Conservation (phyloP, 306 rosid genomes). For the Pyrus betulifolia region DNA sequence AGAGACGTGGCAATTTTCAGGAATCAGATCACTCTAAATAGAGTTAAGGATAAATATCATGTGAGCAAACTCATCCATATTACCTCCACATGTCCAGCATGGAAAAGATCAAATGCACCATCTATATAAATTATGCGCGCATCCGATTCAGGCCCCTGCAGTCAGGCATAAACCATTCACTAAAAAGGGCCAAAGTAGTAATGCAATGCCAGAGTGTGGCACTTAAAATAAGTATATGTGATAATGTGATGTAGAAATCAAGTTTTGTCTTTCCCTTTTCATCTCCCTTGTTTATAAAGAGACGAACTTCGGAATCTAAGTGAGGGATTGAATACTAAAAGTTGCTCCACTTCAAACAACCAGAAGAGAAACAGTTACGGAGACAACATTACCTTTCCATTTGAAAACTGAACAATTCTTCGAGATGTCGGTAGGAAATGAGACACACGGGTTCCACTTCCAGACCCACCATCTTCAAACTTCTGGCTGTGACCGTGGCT, state of each 20-base stretch:
- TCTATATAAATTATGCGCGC: slow-evolving; percentile 51
- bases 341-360: neutral
- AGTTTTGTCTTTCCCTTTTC: neutral
- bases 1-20: too few relatives aligned
- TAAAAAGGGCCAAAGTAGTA: neutral
- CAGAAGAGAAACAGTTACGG: neutral
- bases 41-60: neutral
- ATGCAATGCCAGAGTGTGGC: neutral
- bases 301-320: neutral
- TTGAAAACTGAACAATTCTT: slow-evolving; percentile 55
- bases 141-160: slow-evolving; percentile 50
- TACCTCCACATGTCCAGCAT: slow-evolving; percentile 64
- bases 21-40: neutral
- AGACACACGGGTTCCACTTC: slow-evolving; percentile 56
- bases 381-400: slow-evolving; percentile 35
- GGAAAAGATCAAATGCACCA: slow-evolving; percentile 60
- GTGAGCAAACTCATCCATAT: neutral
- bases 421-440: slow-evolving; percentile 60
- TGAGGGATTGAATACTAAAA: neutral
- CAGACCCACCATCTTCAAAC: slow-evolving; percentile 59
- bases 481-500: slow-evolving; percentile 82
- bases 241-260: neutral
- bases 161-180: neutral
- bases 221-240: neutral
- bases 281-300: neutral